Base-by-base conservation (phyloP, 2,329 filamentous ascomycete genomes). In the Penicillium sp. region DNA sequence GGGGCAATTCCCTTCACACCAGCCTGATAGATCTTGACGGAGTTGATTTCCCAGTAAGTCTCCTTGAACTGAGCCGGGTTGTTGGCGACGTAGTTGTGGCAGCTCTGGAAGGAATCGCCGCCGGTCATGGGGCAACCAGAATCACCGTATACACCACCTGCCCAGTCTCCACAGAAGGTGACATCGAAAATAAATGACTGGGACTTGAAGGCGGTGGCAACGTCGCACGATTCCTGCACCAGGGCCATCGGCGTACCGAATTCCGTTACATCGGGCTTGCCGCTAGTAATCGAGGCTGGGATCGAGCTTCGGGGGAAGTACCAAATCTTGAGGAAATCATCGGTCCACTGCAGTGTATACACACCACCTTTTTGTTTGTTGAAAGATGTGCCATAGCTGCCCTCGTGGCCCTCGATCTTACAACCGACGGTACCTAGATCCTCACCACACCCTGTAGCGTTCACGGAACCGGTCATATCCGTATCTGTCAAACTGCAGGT, bases 1-100 rank as follows among this genome's bases (percentile, higher is more conserved):
- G 53, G 44, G 9, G 53, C 45, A 33, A 59, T 56, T 7, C 39
- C 53, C 23, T 61, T 60, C 27, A 60, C 62, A 1, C 68, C 68
- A 12, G 61, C 55, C 59, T 75, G 65, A 68, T 82, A 92, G n/a
- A 91, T 82, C 75, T 85, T 86, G 70, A 92, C 78, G 23, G 82
- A 86, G 71, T 89, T 89, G 75, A 96, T 83, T 59, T 86, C 78
- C 89, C 91, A 96, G 78, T 89, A 96, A 1, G 89, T 84, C 39
- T 94, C 81, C 49, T 78, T 74, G 73, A 93, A 96, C 25, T 81
- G 87, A 9, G 75, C 70, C 0, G 91, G 89, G 73, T 93, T 89
- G 61, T 81, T 76, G 44, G 81, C 81, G 27, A 96, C 92, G 71
- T 86, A 96, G 33, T 86, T 84, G 38, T 86, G 73, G 77, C 93